Evolutionary conservation across 202 grass and related monocot species (phyloP).

Genomic region (Zizania palustris): DNA sequence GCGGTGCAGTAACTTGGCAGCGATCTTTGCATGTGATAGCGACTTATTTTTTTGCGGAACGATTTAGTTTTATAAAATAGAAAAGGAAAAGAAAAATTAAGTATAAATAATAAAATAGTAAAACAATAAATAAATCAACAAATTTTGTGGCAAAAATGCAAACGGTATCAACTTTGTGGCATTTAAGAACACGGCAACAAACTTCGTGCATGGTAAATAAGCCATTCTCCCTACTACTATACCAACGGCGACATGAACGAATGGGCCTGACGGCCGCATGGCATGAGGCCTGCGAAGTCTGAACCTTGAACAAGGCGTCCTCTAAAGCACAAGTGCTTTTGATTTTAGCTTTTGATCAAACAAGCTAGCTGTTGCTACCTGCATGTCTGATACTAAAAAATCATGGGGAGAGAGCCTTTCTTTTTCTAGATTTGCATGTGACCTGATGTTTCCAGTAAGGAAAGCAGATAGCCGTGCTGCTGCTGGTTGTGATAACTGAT

Average conservation of each 20-base stretch:
- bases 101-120: too few species aligned
- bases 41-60: too few species aligned
- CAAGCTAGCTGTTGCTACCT: constrained; percentile 27
- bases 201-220: too few species aligned
- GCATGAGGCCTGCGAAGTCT: background rate
- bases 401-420: constrained; percentile 26
- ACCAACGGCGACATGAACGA: constrained; percentile 26
- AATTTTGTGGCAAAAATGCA: too few species aligned
- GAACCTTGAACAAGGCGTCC: constrained; percentile 12
- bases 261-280: background rate
- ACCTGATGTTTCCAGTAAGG: constrained; percentile 27
- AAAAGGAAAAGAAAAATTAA: too few species aligned
- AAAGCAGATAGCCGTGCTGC: background rate
- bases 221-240: too few species aligned
- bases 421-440: background rate
- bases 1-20: too few species aligned
- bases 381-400: constrained; percentile 42
- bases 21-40: too few species aligned
- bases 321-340: constrained; percentile 29
- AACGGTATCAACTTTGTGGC: too few species aligned
- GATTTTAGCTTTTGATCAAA: constrained; percentile 37
- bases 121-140: too few species aligned
- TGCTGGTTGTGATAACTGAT: constrained; percentile 20
- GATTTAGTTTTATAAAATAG: too few species aligned
- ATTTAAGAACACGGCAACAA: too few species aligned